Conservation (phyloP, 1,284 basidiomycete genomes). For the Marasmius sp. region DNA sequence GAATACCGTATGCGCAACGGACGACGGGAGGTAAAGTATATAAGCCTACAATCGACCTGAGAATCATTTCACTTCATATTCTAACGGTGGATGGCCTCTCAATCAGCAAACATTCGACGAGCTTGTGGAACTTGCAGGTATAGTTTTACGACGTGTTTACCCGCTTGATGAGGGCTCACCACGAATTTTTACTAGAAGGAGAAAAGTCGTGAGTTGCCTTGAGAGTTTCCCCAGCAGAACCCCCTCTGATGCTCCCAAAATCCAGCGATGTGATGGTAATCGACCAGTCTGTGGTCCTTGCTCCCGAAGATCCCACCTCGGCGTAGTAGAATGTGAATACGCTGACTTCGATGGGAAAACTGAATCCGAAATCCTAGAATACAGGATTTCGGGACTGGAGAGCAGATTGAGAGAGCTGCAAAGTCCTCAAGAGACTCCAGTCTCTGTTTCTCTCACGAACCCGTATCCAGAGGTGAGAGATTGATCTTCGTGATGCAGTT, state of each 20-base stretch:
- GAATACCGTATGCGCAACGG: no score
- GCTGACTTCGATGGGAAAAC: not conserved
- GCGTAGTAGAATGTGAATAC: conserved; percentile 23
- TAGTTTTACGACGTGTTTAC: no score
- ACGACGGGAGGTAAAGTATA: no score
- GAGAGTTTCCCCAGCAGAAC: not conserved
- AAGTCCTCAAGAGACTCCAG: not conserved
- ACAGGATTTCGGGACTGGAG: not conserved
- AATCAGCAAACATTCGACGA: no score
- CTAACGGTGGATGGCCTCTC: no score
- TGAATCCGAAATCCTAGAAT: not conserved
- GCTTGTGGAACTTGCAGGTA: no score
- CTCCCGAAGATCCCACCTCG: conserved; percentile 16
- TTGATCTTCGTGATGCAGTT: not conserved
- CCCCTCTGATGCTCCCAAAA: not conserved
- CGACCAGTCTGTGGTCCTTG: conserved; percentile 29
- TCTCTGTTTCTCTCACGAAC: not conserved
- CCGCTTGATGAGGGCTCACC: no score
- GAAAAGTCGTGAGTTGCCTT: no score
- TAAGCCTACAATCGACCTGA: no score
- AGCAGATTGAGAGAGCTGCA: not conserved
- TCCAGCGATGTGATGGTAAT: conserved; percentile 28
- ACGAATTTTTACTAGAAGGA: no score
- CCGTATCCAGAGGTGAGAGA: not conserved
- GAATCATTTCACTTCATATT: no score